Conservation (phyloP, 306 rosid genomes). For the Cucurbita moschata region DNA sequence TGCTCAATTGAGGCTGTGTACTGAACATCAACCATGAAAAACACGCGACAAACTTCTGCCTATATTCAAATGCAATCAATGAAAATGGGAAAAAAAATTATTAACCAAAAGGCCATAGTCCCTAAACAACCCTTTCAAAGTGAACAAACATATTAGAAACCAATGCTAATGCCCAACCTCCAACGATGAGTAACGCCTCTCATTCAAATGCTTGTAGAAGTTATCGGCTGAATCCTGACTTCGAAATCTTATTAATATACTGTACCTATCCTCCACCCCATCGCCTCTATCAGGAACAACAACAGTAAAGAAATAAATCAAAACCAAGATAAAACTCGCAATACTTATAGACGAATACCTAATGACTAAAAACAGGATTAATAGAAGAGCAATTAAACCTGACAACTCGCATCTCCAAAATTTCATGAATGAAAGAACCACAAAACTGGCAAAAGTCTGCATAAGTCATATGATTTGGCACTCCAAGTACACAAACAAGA, state of each 20-base stretch:
- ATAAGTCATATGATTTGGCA: constrained; percentile 92
- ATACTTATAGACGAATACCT: background rate
- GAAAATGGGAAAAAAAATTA: background rate
- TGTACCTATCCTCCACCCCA: constrained; percentile 63
- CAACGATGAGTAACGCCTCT: constrained; percentile 62
- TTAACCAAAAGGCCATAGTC: background rate
- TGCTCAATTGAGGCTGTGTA: constrained; percentile 80
- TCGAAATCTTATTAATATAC: constrained; percentile 67
- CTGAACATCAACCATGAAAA: constrained; percentile 73
- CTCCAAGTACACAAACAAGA: constrained; percentile 70
- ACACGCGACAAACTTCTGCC: constrained; percentile 71
- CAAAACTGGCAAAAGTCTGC: constrained; percentile 91
- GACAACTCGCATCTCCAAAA: constrained; percentile 85
- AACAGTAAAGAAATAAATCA: background rate
- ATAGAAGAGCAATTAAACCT: constrained; percentile 21
- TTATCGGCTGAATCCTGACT: constrained; percentile 56
- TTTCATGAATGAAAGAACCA: constrained; percentile 68
- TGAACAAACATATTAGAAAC: background rate
- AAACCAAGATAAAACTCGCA: background rate
- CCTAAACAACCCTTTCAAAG: background rate
- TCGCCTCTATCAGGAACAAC: constrained; percentile 36
- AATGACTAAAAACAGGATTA: background rate
- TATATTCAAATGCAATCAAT: background rate
- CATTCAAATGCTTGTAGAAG: constrained; percentile 63
- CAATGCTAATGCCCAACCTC: constrained; percentile 34